Conservation (phyloP, 1,284 basidiomycete genomes). For the Cryptococcus hybrid region DNA sequence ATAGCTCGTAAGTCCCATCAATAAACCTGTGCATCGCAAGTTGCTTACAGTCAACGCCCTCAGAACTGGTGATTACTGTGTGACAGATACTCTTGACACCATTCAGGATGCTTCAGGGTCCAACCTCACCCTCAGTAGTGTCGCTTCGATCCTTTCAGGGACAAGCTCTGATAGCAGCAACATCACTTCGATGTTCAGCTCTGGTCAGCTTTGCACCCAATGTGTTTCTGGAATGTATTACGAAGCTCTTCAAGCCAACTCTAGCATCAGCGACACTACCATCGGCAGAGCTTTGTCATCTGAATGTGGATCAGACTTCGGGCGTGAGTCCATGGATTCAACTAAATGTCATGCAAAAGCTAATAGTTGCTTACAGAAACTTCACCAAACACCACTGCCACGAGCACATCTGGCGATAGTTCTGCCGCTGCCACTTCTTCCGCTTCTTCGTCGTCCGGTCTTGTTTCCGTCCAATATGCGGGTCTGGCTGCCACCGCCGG, state of each 20-base stretch:
- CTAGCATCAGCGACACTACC: conserved; percentile 22
- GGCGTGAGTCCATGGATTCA: conserved; percentile 24
- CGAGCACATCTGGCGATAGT: conserved; percentile 11
- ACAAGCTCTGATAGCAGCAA: conserved; percentile 4
- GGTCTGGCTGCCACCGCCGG: conserved; percentile 9
- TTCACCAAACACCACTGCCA: conserved; percentile 16
- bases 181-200: conserved; percentile 16
- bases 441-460: conserved; percentile 9
- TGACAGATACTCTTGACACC: conserved; percentile 32
- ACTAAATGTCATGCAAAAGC: neutral
- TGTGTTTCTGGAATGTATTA: conserved; percentile 42
- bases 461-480: conserved; percentile 9
- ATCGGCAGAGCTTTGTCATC: conserved; percentile 25
- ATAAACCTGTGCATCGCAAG: too few relatives aligned
- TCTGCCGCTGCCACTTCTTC: conserved; percentile 13
- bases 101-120: conserved; percentile 33
- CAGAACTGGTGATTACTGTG: conserved; percentile 40
- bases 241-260: conserved; percentile 33
- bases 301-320: conserved; percentile 39
- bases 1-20: conserved; percentile 32
- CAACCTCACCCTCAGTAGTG: conserved; percentile 20
- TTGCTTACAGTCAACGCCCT: neutral
- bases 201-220: conserved; percentile 41
- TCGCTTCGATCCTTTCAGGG: conserved; percentile 31
- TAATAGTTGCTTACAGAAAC: conserved; percentile 3